phyloP scores from a whole-genome alignment of 768 basidiomycete species.

The Suillus lakei region DNA sequence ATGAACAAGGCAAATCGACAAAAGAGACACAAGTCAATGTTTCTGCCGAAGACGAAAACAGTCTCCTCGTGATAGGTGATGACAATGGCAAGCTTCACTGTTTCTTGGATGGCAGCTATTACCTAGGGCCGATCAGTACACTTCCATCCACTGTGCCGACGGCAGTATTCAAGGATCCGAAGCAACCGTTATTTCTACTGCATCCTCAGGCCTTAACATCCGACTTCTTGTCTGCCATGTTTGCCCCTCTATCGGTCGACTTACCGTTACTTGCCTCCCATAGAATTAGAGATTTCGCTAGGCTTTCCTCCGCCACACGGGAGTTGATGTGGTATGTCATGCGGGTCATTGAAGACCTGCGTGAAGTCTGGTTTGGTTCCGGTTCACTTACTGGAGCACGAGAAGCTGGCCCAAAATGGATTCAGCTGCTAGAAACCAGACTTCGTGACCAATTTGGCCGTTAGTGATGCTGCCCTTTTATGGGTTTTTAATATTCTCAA shows the following conservation, averaged over 20 bases:
- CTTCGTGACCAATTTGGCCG: constrained; percentile 71
- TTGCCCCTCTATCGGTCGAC: constrained; percentile 50
- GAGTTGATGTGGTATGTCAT: constrained; percentile 76
- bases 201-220: constrained; percentile 42
- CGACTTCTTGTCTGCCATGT: constrained; percentile 29
- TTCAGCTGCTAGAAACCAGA: constrained; percentile 63
- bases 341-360: constrained; percentile 75
- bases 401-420: constrained; percentile 75
- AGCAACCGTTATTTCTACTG: constrained; percentile 52
- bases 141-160: constrained; percentile 22
- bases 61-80: constrained; percentile 67
- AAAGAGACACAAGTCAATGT: constrained; percentile 46
- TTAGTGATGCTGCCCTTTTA: constrained; percentile 38
- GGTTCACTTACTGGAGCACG: constrained; percentile 69
- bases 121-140: constrained; percentile 56
- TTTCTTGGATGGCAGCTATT: constrained; percentile 80
- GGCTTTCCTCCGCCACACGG: constrained; percentile 67
- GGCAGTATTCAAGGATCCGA: constrained; percentile 47
- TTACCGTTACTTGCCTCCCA: constrained; percentile 62
- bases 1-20: constrained; percentile 32
- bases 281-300: constrained; percentile 69
- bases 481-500: not conserved
- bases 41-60: constrained; percentile 57
- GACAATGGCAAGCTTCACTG: constrained; percentile 59
- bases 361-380: constrained; percentile 72